Conservation (phyloP, 148 eudicot genomes). For the Rhododendron vialii region DNA sequence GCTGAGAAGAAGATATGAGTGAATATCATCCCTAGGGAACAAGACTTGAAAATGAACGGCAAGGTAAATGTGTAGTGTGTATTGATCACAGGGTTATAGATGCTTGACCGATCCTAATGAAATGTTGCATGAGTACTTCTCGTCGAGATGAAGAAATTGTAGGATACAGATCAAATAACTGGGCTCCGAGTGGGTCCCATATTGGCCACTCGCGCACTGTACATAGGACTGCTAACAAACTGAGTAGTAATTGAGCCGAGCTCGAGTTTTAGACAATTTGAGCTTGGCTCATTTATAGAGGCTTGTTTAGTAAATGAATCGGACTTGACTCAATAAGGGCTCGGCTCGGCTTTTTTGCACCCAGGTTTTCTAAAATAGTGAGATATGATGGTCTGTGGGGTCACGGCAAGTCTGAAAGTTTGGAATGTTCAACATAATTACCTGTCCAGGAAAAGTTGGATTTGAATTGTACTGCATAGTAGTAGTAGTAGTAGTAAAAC, state of each 20-base stretch:
- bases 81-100: neutral
- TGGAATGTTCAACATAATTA: neutral
- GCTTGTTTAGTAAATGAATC: no score
- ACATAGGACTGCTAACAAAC: no score
- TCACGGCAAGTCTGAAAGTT: neutral
- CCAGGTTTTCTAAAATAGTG: neutral
- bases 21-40: no score
- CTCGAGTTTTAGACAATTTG: no score
- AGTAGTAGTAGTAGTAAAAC: no score
- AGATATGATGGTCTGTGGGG: neutral
- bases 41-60: neutral
- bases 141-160: neutral
- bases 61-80: neutral
- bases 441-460: neutral
- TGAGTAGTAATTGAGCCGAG: no score
- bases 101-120: no score
- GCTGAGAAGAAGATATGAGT: neutral
- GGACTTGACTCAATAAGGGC: no score
- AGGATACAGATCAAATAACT: neutral
- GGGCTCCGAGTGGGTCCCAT: neutral
- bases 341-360: no score
- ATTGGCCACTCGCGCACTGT: neutral
- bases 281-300: no score
- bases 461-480: no score
- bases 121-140: no score